A percentile compares a stretch with the other conserved stretches of the same genome.
These are phyloP conservation scores for Leishmania arabica DNA, from an alignment of 208 protist genomes.

Conservation along the genomic window DNA sequence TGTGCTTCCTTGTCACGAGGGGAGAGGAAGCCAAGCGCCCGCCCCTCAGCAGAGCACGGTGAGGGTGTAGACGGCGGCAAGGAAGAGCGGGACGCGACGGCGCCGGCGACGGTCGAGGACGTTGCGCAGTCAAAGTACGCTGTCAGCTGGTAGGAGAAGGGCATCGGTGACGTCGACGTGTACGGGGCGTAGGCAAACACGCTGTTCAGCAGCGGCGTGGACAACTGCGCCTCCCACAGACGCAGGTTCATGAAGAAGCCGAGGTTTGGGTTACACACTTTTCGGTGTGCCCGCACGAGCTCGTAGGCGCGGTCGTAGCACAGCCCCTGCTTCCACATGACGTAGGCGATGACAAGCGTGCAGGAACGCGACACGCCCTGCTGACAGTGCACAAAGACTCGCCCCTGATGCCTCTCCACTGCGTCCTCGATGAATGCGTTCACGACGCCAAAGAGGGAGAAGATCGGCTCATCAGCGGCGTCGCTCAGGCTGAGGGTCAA, in stretches of 20 bases:
- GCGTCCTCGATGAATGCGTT: conserved; percentile 87
- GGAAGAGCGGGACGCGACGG: background rate
- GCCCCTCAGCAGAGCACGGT: background rate
- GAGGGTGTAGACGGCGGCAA: background rate
- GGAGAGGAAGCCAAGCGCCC: background rate
- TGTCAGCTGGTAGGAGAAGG: conserved; percentile 65
- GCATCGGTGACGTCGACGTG: conserved; percentile 34
- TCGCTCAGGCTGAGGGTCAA: conserved; percentile 84
- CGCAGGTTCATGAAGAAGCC: conserved; percentile 91
- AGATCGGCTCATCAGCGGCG: conserved; percentile 89
- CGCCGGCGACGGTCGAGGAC: background rate
- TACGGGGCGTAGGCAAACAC: conserved; percentile 72
- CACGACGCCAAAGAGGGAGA: conserved; percentile 88
- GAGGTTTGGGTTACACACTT: conserved; percentile 87
- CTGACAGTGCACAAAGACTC: conserved; percentile 94
- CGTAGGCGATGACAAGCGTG: conserved; percentile 89
- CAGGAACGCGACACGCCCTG: conserved; percentile 93
- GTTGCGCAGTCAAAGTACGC: conserved; percentile 35
- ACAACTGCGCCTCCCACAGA: conserved; percentile 77
- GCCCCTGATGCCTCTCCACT: conserved; percentile 42
- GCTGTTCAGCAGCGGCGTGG: conserved; percentile 46
- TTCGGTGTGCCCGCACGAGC: conserved; percentile 65
- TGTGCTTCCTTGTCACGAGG: conserved; percentile 7
- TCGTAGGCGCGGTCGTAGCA: conserved; percentile 88
- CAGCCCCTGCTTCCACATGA: conserved; percentile 88